These are phyloP conservation scores for Penicillium cosmopolitanum DNA, from an alignment of 495 filamentous ascomycete species.

Conservation along the genomic window DNA sequence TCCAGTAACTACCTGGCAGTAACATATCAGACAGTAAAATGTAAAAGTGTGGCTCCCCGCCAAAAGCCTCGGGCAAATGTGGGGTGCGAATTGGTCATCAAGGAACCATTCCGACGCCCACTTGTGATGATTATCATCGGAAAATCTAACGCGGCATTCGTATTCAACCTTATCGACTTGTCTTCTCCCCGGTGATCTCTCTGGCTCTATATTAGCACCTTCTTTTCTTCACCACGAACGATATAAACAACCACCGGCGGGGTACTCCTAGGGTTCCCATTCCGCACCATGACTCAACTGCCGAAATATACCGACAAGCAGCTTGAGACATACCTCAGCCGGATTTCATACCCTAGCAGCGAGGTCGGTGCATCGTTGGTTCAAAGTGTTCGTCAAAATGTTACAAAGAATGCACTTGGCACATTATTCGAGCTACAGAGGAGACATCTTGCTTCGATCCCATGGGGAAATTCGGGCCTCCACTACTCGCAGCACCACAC, in stretches of 20 bases:
- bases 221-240: too few relatives aligned
- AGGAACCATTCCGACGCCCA: background rate
- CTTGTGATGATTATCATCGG: too few relatives aligned
- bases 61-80: background rate
- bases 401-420: slow-evolving; percentile 27
- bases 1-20: too few relatives aligned
- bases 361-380: slow-evolving; percentile 14
- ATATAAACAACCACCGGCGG: too few relatives aligned
- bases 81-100: slow-evolving; percentile 17
- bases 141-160: slow-evolving; percentile 2
- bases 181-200: too few relatives aligned
- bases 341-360: slow-evolving; percentile 32
- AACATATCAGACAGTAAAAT: too few relatives aligned
- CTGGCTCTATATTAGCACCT: too few relatives aligned
- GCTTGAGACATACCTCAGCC: slow-evolving; percentile 39
- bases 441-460: slow-evolving; percentile 60
- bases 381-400: slow-evolving; percentile 23
- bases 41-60: background rate
- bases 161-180: background rate
- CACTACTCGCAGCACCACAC: slow-evolving; percentile 60
- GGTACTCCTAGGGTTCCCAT: background rate
- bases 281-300: slow-evolving; percentile 16
- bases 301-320: slow-evolving; percentile 35
- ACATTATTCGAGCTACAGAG: slow-evolving; percentile 36
- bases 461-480: slow-evolving; percentile 68